These are phyloP conservation scores for Amphirosellinia nigrospora DNA, from an alignment of 495 filamentous ascomycete species.

Conservation along the genomic window DNA sequence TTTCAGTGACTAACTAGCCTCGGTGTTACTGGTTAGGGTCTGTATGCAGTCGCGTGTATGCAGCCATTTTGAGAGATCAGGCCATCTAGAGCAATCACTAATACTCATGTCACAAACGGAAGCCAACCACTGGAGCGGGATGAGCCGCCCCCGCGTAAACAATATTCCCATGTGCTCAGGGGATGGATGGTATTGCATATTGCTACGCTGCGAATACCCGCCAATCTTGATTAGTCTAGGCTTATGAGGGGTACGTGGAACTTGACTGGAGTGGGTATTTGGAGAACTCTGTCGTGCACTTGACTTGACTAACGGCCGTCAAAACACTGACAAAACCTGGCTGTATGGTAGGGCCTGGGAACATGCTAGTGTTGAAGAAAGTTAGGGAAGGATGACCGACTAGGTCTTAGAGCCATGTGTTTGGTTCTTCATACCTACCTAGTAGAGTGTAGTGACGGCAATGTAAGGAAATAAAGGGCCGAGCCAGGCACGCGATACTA, in stretches of 20 bases:
- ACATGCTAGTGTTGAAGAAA: neutral
- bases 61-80: neutral
- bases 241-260: slow-evolving; percentile 20
- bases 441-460: neutral
- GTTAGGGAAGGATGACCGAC: neutral
- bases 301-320: neutral
- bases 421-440: slow-evolving; percentile 2
- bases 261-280: slow-evolving; percentile 8
- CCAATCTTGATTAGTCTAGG: neutral
- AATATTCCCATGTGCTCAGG: neutral
- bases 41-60: slow-evolving; percentile 2
- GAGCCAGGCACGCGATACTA: slow-evolving; percentile 7
- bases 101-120: no score
- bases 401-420: neutral
- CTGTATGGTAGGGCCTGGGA: neutral
- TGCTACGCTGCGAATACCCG: neutral
- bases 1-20: neutral
- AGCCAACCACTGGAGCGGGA: neutral
- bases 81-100: neutral
- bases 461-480: neutral
- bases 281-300: slow-evolving; percentile 19
- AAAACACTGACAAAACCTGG: neutral
- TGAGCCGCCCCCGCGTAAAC: neutral
- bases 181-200: neutral
- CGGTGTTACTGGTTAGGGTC: neutral